phyloP scores from a whole-genome alignment of 2,329 filamentous ascomycete genomes.

The Diaporthe capsici region DNA sequence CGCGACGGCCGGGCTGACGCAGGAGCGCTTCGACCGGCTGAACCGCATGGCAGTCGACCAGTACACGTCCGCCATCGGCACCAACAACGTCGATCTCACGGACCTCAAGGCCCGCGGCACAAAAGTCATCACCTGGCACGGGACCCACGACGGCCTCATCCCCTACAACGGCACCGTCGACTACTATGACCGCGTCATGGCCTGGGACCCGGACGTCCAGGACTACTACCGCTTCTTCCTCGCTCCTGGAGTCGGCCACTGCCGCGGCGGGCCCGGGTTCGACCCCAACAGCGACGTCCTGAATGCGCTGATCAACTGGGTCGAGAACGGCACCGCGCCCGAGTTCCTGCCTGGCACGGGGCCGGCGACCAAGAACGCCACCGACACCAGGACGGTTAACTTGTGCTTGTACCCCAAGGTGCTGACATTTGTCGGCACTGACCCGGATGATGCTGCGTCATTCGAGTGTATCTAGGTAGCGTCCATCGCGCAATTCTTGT shows the following conservation, averaged over 20 bases:
- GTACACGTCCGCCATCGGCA: constrained; percentile 39
- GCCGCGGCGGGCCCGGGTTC: constrained; percentile 47
- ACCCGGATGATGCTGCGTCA: constrained; percentile 18
- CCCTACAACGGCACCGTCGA: constrained; percentile 45
- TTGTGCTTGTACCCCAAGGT: constrained; percentile 31
- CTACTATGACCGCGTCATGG: constrained; percentile 47
- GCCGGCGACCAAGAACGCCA: constrained; percentile 3
- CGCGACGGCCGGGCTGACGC: constrained; percentile 22
- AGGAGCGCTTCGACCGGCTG: background rate
- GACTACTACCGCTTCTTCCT: constrained; percentile 51
- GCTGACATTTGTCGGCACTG: constrained; percentile 18
- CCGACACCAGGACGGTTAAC: constrained; percentile 20
- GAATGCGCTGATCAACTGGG: constrained; percentile 47
- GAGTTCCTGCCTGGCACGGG: constrained; percentile 37
- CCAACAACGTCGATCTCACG: constrained; percentile 58
- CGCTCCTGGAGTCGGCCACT: constrained; percentile 51
- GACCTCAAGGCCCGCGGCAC: constrained; percentile 59
- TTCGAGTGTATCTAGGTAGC: constrained; percentile 30
- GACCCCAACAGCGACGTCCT: constrained; percentile 45
- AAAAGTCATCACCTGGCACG: constrained; percentile 67
- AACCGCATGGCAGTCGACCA: constrained; percentile 26
- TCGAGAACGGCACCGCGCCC: constrained; percentile 49
- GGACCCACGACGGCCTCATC: constrained; percentile 47
- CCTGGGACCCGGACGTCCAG: constrained; percentile 37
- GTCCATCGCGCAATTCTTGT: background rate